Conservation (phyloP, 1,284 basidiomycete species). For the Cutaneotrichosporon sp. region DNA sequence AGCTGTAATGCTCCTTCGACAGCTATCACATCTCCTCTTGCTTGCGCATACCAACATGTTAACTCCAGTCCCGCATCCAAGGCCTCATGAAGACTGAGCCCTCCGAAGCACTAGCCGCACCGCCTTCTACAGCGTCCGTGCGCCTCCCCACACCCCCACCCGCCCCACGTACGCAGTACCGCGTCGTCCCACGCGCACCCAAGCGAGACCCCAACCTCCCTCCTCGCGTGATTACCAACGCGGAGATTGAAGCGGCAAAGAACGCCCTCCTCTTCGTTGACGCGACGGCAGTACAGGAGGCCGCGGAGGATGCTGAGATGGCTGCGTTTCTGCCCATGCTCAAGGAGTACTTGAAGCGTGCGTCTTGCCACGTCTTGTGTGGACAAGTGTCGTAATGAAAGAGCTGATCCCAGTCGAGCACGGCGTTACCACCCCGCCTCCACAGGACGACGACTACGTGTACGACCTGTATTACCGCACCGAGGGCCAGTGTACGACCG, state of each 20-base stretch:
- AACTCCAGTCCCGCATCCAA: conserved; percentile 24
- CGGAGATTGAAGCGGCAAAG: conserved; percentile 33
- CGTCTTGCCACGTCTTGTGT: conserved; percentile 17
- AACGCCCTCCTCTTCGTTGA: conserved; percentile 44
- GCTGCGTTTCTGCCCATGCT: conserved; percentile 53
- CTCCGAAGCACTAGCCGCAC: not conserved
- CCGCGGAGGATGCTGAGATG: conserved; percentile 42
- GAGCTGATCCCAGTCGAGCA: conserved; percentile 26
- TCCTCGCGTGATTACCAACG: conserved; percentile 38
- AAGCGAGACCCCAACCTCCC: conserved; percentile 31
- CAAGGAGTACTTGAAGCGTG: conserved; percentile 48
- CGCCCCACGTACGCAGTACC: conserved; percentile 30
- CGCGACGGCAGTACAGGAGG: conserved; percentile 43
- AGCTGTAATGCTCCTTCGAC: too few species aligned
- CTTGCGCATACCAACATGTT: not conserved
- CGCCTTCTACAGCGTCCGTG: not conserved
- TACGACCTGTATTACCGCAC: conserved; percentile 54
- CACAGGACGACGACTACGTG: conserved; percentile 47
- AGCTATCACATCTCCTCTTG: too few species aligned
- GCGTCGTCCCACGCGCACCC: conserved; percentile 38
- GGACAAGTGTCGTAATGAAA: not conserved
- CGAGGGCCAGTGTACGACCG: conserved; percentile 20
- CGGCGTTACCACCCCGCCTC: not conserved
- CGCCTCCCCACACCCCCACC: not conserved
- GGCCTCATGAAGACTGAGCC: conserved; percentile 13